Conservation (phyloP, 345 rosid species). For the Mangifera indica region DNA sequence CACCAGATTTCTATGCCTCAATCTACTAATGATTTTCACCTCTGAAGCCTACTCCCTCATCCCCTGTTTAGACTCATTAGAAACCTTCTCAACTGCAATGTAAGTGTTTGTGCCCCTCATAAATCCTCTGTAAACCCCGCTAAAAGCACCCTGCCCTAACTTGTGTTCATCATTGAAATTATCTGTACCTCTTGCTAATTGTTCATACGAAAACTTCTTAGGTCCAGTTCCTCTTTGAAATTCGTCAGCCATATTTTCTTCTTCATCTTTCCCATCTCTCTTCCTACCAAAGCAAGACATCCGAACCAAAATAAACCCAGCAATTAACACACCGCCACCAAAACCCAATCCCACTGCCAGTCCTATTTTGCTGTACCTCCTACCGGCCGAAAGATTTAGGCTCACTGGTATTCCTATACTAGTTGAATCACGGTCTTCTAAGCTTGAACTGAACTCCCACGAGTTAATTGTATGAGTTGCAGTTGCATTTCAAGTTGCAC, state of each 20-base stretch:
- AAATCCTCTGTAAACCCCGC: constrained; percentile 26
- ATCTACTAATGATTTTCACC: constrained; percentile 32
- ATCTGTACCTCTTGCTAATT: constrained; percentile 21
- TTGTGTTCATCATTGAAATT: constrained; percentile 21
- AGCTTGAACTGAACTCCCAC: constrained; percentile 21
- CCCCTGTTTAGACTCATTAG: constrained; percentile 24
- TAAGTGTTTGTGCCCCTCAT: constrained; percentile 5
- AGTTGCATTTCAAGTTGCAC: constrained; percentile 15
- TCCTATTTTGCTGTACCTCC: background rate
- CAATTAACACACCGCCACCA: background rate
- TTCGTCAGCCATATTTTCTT: constrained; percentile 7
- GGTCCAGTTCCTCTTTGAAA: constrained; percentile 23
- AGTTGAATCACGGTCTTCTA: background rate
- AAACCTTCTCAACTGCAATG: constrained; percentile 29
- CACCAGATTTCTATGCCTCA: constrained; percentile 34
- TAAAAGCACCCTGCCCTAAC: constrained; percentile 30
- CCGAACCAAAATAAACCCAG: background rate
- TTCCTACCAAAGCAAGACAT: background rate
- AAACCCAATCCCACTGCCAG: background rate
- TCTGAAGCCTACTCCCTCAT: constrained; percentile 25
- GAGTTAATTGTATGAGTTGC: constrained; percentile 25
- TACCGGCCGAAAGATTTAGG: background rate
- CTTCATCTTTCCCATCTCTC: background rate
- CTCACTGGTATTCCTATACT: no score
- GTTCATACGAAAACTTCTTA: constrained; percentile 20